Evolutionary conservation across 1,284 basidiomycete species (phyloP).

Genomic region (Marasmius fiardii): DNA sequence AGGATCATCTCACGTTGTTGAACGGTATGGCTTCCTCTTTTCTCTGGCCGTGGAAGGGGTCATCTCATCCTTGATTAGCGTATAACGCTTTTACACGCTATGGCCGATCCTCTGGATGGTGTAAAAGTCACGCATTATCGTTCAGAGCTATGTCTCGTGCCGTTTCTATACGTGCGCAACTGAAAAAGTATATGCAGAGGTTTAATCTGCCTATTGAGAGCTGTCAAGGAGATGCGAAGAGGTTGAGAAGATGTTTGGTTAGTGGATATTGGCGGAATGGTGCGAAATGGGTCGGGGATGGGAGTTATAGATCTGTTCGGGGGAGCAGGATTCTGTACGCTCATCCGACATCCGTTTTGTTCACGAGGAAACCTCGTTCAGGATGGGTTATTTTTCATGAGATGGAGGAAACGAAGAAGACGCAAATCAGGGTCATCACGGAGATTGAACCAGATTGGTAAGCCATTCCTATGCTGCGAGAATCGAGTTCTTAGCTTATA

Average conservation of each 20-base stretch:
- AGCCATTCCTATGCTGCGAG: neutral
- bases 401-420: constrained; percentile 93
- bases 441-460: constrained; percentile 40
- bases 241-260: constrained; percentile 81
- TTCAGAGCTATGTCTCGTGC: constrained; percentile 92
- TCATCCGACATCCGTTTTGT: constrained; percentile 93
- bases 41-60: too few species aligned
- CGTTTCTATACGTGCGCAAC: constrained; percentile 86
- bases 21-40: constrained; percentile 58
- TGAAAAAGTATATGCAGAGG: constrained; percentile 89
- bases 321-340: constrained; percentile 85
- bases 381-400: constrained; percentile 97
- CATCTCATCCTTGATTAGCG: constrained; percentile 46
- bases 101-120: constrained; percentile 87
- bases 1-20: constrained; percentile 90
- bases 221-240: constrained; percentile 80
- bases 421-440: constrained; percentile 40
- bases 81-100: constrained; percentile 90
- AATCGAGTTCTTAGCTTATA: too few species aligned
- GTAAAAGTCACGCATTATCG: constrained; percentile 87
- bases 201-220: constrained; percentile 78
- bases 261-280: constrained; percentile 95
- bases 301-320: constrained; percentile 82
- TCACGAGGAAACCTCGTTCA: constrained; percentile 85
- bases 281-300: constrained; percentile 85